Evolutionary conservation across 2,329 filamentous ascomycete species (phyloP).

Genomic region (Botrytis cinerea): DNA sequence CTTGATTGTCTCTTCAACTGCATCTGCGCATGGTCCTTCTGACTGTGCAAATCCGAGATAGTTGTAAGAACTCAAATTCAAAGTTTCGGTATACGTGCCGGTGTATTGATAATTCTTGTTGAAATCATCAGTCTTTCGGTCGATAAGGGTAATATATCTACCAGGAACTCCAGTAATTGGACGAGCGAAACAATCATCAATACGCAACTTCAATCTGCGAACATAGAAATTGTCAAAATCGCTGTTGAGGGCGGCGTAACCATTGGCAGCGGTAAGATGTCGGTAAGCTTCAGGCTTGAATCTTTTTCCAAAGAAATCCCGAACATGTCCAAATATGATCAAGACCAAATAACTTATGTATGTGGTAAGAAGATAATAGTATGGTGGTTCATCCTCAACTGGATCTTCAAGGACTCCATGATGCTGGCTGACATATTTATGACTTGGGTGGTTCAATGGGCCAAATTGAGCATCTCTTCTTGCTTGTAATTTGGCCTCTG

Average conservation of each 20-base stretch:
- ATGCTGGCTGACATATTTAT: conserved; percentile 88
- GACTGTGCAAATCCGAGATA: conserved; percentile 98
- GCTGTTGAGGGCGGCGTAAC: conserved; percentile 92
- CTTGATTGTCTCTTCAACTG: conserved; percentile 80
- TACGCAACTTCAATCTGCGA: conserved; percentile 84
- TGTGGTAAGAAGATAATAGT: conserved; percentile 95
- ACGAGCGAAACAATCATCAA: conserved; percentile 95
- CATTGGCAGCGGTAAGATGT: conserved; percentile 78
- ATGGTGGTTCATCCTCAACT: conserved; percentile 91
- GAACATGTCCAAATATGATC: conserved; percentile 91
- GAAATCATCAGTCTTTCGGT: conserved; percentile 87
- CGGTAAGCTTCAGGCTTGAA: conserved; percentile 84
- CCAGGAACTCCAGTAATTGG: conserved; percentile 92
- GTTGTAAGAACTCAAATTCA: conserved; percentile 99
- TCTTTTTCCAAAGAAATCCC: conserved; percentile 96
- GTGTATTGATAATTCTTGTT: conserved; percentile 88
- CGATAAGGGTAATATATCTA: conserved; percentile 87
- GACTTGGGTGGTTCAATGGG: conserved; percentile 74
- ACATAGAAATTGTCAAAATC: conserved; percentile 99
- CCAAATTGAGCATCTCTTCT: conserved; percentile 89
- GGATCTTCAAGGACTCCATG: conserved; percentile 76
- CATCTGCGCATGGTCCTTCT: conserved; percentile 92
- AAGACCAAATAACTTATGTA: conserved; percentile 98
- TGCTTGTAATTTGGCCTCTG: conserved; percentile 74
- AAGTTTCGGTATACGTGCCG: conserved; percentile 87